Evolutionary conservation across 2,329 filamentous ascomycete species (phyloP).

Genomic region (Blastomyces gilchristii): DNA sequence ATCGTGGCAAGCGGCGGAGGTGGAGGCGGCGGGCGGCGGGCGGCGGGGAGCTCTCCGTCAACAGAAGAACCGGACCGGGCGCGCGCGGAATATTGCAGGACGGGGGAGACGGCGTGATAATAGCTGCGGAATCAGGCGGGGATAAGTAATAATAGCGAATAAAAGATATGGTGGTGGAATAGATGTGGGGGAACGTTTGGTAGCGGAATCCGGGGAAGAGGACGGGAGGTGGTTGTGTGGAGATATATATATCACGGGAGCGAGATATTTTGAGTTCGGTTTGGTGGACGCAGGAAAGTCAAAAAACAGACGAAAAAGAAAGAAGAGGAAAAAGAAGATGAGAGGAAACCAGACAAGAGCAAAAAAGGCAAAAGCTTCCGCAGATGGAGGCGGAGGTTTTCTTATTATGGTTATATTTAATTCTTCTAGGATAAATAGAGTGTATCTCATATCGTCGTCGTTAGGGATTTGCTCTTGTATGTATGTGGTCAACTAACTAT

Average conservation of each 20-base stretch:
- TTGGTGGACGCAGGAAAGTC: neutral
- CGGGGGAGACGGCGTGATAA: neutral
- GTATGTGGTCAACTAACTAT: too few relatives aligned
- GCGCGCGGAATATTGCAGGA: neutral
- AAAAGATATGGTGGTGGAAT: neutral
- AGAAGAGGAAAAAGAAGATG: neutral
- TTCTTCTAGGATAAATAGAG: too few relatives aligned
- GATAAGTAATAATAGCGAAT: neutral
- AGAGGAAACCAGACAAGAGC: neutral
- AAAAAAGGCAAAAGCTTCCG: too few relatives aligned
- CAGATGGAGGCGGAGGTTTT: too few relatives aligned
- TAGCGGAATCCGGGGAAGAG: neutral
- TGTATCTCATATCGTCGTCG: too few relatives aligned
- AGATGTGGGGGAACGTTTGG: neutral
- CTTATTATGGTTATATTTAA: too few relatives aligned
- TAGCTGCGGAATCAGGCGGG: neutral
- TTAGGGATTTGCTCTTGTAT: too few relatives aligned
- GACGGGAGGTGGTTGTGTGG: neutral
- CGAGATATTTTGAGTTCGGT: neutral
- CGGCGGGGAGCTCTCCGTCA: neutral
- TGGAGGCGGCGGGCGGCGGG: neutral
- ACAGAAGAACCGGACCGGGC: neutral
- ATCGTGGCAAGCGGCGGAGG: neutral
- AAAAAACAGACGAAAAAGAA: neutral
- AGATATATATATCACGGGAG: neutral